Base-by-base conservation (phyloP, 192 early-diverging fungal genomes). In the Tieghemiomyces parasiticus region DNA sequence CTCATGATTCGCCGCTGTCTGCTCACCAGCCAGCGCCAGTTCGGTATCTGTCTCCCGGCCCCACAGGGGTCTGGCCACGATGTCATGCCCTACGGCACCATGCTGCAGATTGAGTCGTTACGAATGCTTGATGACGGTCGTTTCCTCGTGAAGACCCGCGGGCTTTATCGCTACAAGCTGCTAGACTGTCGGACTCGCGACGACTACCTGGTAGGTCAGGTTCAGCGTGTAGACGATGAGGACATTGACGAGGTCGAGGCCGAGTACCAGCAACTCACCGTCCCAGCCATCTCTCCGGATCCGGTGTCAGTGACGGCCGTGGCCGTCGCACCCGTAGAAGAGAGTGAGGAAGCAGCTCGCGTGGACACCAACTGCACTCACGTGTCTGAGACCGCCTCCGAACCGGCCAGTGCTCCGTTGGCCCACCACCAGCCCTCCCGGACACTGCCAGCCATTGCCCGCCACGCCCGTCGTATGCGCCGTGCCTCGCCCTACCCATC, bases 1-100 rank as follows among this genome's bases (percentile, higher is more conserved):
- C 67, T 75, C 14, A 75, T 86, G 78, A 59, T 86, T 0, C 69
- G 77, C 38, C 64, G 73, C 19, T 63, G 71, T 31, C 61, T 77
- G 51, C 67, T 68, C 44, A 70, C 72, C 20, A 53, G 66, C 30
- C 70, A 68, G 38, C 61, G 71, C 16, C 29, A 65, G 44, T 81
- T 81, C 66, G 79, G 75, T 2, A 81, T 81, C 75, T 76, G 74
- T 25, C 49, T 79, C 1, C 65, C 65, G 0, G 56, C 56, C 1
- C 63, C 38, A 3, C 59, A 35, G 22, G 26, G 59, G 3, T 46
- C 32, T 4, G 64, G 64, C 55, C 62, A 63, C 6, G 69, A 67
- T 1, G 69, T 71, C 45, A 61, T 62, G 29, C 71, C 69, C 3
- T 71, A 68, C 24, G 79, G 79, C 1, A 81, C 74, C 13, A 65